Conservation (phyloP, 495 filamentous ascomycete genomes). For the Neurospora sp. region DNA sequence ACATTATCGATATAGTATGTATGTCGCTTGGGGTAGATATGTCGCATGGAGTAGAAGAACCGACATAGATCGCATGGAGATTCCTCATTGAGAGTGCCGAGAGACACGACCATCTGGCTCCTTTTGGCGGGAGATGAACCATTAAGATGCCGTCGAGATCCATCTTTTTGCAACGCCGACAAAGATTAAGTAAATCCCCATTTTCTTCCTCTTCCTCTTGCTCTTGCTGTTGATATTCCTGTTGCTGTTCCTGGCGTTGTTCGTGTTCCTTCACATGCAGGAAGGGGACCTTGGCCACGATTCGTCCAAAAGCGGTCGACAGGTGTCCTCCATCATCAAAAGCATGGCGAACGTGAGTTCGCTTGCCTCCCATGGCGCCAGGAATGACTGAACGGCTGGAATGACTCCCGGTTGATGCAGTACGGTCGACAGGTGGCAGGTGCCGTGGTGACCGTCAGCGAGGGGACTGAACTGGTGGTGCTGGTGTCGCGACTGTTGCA, state of each 20-base stretch:
- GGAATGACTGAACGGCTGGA: background rate
- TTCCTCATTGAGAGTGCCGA: background rate
- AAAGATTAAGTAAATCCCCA: background rate
- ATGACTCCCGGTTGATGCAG: background rate
- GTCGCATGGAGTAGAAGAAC: background rate
- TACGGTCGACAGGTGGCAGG: background rate
- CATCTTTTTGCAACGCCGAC: background rate
- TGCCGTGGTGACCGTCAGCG: accelerated
- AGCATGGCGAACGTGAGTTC: accelerated
- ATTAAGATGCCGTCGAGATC: background rate
- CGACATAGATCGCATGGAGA: background rate
- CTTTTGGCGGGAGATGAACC: too few species aligned
- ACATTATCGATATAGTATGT: too few species aligned
- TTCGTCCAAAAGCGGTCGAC: background rate
- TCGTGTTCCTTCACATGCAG: background rate
- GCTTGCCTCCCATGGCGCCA: background rate
- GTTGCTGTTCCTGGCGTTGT: too few species aligned
- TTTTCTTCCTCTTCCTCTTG: too few species aligned
- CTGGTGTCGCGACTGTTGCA: background rate
- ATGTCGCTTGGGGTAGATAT: too few species aligned
- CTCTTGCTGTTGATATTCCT: too few species aligned
- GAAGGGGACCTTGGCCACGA: background rate
- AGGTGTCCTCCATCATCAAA: background rate
- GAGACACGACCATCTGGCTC: too few species aligned
- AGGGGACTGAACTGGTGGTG: background rate